These are phyloP conservation scores for Melanomma pulvis-pyrius DNA, from an alignment of 495 filamentous ascomycete species.

Conservation along the genomic window DNA sequence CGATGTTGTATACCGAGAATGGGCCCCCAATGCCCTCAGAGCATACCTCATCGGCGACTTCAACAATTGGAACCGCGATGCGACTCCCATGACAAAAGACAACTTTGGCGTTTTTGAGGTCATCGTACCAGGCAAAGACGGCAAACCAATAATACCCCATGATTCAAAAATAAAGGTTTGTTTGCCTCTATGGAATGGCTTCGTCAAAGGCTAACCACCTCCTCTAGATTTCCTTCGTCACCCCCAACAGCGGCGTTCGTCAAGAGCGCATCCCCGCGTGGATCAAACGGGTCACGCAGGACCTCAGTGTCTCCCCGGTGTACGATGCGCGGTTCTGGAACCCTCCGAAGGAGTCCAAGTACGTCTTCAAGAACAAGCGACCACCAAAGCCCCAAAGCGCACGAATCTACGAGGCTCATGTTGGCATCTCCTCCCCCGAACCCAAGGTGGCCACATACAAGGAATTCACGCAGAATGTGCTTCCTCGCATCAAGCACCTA, in stretches of 20 bases:
- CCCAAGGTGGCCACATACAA: conserved; percentile 88
- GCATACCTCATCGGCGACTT: conserved; percentile 95
- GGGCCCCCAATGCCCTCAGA: conserved; percentile 84
- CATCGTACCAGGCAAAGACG: conserved; percentile 71
- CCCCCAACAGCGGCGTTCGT: conserved; percentile 69
- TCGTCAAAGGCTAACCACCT: conserved; percentile 28
- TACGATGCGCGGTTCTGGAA: conserved; percentile 99
- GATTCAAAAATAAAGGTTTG: conserved; percentile 91
- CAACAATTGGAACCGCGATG: conserved; percentile 85
- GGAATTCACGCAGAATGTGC: conserved; percentile 90
- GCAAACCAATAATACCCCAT: conserved; percentile 80
- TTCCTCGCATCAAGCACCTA: conserved; percentile 85
- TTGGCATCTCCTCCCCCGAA: conserved; percentile 94
- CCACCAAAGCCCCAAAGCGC: conserved; percentile 84
- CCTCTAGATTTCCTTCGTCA: conserved; percentile 77
- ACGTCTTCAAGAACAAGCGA: conserved; percentile 78
- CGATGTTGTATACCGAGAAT: conserved; percentile 91
- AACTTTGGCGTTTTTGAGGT: conserved; percentile 88
- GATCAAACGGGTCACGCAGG: conserved; percentile 96
- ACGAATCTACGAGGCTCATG: conserved; percentile 95
- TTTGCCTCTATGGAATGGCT: conserved; percentile 10
- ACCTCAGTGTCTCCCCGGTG: conserved; percentile 79
- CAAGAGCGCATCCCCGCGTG: conserved; percentile 90
- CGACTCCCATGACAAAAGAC: conserved; percentile 83
- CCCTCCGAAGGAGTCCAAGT: conserved; percentile 71